Percentiles rank a stretch among this genome's conserved stretches.
These are phyloP conservation scores for Viola pubescens DNA, from an alignment of 441 rosid genomes.

Conservation along the genomic window DNA sequence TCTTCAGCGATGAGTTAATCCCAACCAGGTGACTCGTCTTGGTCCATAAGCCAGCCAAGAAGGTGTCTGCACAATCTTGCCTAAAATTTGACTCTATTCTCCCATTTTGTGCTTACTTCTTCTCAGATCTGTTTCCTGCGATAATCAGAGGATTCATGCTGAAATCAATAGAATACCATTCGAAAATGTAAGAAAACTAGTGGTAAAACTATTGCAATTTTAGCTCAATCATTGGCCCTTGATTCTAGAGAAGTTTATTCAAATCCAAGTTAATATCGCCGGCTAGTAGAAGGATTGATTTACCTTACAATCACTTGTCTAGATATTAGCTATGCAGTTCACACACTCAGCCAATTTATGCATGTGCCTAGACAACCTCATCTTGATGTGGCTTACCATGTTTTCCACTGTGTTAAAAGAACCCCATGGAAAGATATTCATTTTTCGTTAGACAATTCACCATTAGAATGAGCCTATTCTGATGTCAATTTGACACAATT, in stretches of 20 bases:
- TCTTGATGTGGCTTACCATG: background rate
- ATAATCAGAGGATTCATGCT: no score
- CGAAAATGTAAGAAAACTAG: no score
- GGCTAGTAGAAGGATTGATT: background rate
- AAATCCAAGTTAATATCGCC: background rate
- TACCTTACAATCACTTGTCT: background rate
- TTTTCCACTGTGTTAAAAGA: background rate
- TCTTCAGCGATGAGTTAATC: no score
- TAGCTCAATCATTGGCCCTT: background rate
- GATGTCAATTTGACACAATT: background rate
- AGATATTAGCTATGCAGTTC: background rate
- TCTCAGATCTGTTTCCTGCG: no score
- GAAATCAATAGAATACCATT: no score
- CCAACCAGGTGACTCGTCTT: no score
- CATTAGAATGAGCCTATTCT: background rate
- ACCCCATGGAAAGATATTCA: background rate
- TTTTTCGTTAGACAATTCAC: background rate
- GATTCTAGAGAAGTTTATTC: background rate
- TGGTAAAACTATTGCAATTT: no score
- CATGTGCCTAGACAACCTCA: background rate
- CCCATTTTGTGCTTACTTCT: no score
- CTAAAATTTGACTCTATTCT: no score
- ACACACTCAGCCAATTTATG: background rate
- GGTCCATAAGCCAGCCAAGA: no score
- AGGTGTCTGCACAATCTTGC: no score